Base-by-base conservation (phyloP, 352 stramenopile genomes). In the Phytophthora citricola region DNA sequence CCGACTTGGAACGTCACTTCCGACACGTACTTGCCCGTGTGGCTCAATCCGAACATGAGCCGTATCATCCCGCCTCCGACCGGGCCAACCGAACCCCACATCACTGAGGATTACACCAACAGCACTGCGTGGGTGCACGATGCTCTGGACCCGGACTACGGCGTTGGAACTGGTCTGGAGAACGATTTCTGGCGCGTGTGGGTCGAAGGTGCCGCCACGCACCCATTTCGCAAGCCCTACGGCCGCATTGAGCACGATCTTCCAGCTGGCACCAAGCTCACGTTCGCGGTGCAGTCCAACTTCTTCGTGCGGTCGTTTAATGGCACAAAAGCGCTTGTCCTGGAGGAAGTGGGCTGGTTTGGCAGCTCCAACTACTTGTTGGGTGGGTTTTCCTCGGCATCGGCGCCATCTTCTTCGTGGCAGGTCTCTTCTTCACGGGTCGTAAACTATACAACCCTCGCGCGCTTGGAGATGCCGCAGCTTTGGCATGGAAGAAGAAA, bases 241-340 rank as follows among this genome's bases (percentile, higher is more conserved):
- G 85, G 78, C 27, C 75, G 75, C 48, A 89, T 94, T 45, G 51
- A 82, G 34, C 69, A 58, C 36, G 75, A 89, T 45, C 55, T 94
- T 14, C 86, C 81, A 0, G 71, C 63, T 0, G 64, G 64, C 39
- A 92, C 86, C 17, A 87, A 46, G 36, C 76, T 94, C 34, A 76
- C 77, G 27, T 92, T 94, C 50, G 86, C 84, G 1, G 84, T 94
- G 47, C 86, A 92, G 63, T 94, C 86, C 44, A 92, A 92, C 54
- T 94, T 89, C 70, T 92, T 77, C 50, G 82, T 93, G 15, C 69
- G 81, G 6, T 89, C 78, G 2, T 91, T 93, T 46, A 70, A 31
- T 10, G 85, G 81, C 24, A 71, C 75, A 39, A 93, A 93, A 54
- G 72, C 85, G n/a, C 51, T 93, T 29, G 79, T 93, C 29, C 58